Evolutionary conservation across 2,329 filamentous ascomycete genomes (phyloP).

Genomic region (Trichoderma lentiforme): DNA sequence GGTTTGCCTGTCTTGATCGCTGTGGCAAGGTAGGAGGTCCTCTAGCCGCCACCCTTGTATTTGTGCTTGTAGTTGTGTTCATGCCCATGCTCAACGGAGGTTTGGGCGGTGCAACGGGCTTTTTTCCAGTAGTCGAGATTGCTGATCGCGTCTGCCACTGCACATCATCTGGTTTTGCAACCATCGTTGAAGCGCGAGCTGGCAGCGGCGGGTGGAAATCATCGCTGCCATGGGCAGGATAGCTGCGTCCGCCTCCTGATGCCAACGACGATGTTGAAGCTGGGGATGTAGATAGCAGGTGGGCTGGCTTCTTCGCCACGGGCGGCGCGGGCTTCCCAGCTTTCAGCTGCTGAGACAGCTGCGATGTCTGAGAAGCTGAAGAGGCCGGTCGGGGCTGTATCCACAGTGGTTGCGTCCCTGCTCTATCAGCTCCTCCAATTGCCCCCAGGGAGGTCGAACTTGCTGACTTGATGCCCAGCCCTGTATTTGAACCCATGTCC

Average conservation of each 20-base stretch:
- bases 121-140: constrained; percentile 23
- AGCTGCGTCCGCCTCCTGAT: background rate
- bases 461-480: constrained; percentile 12
- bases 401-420: constrained; percentile 29
- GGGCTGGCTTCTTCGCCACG: constrained; percentile 61
- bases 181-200: constrained; percentile 10
- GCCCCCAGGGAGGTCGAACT: constrained; percentile 20
- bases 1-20: constrained; percentile 27
- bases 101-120: constrained; percentile 27
- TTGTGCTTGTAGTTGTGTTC: constrained; percentile 25
- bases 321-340: constrained; percentile 48
- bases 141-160: constrained; percentile 18
- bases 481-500: constrained; percentile 19
- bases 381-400: constrained; percentile 33
- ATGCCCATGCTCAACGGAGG: constrained; percentile 24
- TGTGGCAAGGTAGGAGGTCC: constrained; percentile 22
- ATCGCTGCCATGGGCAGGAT: constrained; percentile 21
- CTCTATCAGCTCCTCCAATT: constrained; percentile 20
- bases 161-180: background rate
- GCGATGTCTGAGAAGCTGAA: constrained; percentile 34
- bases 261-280: constrained; percentile 20
- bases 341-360: constrained; percentile 32
- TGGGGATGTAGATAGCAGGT: constrained; percentile 40
- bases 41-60: constrained; percentile 20
- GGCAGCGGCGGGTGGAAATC: constrained; percentile 19